Evolutionary conservation across 2,329 filamentous ascomycete genomes (phyloP), one percentile per base, ranked within the genome.

Genomic region (Fusarium sp.): DNA sequence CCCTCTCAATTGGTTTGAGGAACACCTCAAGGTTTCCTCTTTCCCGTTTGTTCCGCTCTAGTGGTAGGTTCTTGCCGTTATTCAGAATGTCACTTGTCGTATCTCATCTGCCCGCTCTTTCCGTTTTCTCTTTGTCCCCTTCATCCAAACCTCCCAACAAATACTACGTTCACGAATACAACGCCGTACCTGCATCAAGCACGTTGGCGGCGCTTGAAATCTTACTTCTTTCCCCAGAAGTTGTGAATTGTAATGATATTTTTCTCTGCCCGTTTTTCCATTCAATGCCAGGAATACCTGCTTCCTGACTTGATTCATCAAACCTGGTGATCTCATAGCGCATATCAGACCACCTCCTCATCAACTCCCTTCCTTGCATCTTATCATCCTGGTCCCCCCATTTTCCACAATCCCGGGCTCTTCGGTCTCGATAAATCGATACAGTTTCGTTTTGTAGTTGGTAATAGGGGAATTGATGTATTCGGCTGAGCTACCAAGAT

Each of bases 321-420:
- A 59, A 53, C 51, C 59, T 43, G 62, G 67, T 65, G 58, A 70
- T 65, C 68, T 72, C 70, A 73, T 70, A 55, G 32, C 59, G 53
- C 67, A 68, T 63, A 70, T 73, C 71, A 73, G 71, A 64, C 71
- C 71, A 73, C 71, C 24, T 63, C 53, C 56, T 39, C 59, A 44
- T 65, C 57, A 47, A 65, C 68, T 70, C 58, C 62, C 53, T 58
- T 57, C 54, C 32, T 56, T 48, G 38, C 42, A 24, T 12, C 26
- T 32, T 12, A 36, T 49, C 59, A 42, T 51, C 43, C 65, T 54
- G 56, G 43, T 34, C 60, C 57, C 45, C 56, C 55, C 43, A 11
- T 32, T 56, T 56, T 52, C 55, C 20, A 12, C 45, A 32, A 46
- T 32, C 48, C 24, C 24, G 56, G 56, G 53, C 61, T 48, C 45